Percentiles rank a stretch among this genome's conserved stretches.
phyloP scores from a whole-genome alignment of 208 protist species.

The Blechomonas ayalai region DNA sequence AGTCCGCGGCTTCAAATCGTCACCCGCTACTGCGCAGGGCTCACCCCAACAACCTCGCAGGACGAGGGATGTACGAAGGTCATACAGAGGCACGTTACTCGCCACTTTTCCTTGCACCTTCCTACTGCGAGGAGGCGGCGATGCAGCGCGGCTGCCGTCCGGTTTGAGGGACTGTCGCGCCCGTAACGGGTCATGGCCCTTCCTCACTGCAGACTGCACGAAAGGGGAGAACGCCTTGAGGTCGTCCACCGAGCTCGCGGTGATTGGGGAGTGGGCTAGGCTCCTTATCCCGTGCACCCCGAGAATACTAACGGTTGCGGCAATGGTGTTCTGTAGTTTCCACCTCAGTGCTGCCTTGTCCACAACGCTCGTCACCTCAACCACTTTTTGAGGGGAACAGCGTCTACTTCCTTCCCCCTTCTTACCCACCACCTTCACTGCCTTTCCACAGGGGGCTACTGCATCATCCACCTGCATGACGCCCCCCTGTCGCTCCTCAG shows the following conservation, averaged over 20 bases:
- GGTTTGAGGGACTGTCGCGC: too few relatives aligned
- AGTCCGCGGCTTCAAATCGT: constrained; percentile 1
- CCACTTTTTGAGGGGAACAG: background rate
- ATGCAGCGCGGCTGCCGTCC: too few relatives aligned
- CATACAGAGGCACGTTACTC: constrained; percentile 17
- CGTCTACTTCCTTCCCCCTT: background rate
- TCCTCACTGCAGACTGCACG: constrained; percentile 2
- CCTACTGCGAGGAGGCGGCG: background rate
- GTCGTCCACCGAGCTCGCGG: constrained; percentile 16
- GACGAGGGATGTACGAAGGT: constrained; percentile 14
- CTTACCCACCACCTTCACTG: background rate
- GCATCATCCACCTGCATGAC: background rate
- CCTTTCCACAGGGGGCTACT: background rate
- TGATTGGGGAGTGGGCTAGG: constrained; percentile 16
- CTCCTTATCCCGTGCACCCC: constrained; percentile 25
- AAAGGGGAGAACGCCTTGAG: constrained; percentile 5
- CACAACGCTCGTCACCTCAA: background rate
- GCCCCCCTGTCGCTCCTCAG: constrained; percentile 24
- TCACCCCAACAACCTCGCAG: constrained; percentile 26
- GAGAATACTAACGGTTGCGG: constrained; percentile 26
- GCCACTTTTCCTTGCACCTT: constrained; percentile 11
- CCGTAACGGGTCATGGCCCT: background rate
- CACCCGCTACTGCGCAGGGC: background rate
- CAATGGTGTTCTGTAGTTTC: constrained; percentile 10
- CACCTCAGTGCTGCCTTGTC: background rate